phyloP scores from a whole-genome alignment of 2,329 filamentous ascomycete species.

The Sclerotinia glacialis region DNA sequence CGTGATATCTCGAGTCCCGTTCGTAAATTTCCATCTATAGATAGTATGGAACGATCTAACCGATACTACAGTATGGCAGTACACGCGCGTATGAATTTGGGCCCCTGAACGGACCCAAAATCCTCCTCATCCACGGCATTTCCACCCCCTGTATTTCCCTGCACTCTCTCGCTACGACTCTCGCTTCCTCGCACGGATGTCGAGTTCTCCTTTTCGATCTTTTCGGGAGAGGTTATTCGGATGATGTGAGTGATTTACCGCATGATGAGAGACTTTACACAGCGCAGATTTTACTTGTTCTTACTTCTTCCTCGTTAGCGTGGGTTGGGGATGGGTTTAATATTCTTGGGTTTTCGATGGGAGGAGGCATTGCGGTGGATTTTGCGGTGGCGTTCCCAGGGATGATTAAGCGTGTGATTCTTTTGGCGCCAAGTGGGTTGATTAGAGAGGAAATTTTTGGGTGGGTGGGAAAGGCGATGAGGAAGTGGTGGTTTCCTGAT shows the following conservation, averaged over 20 bases:
- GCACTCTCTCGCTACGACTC: constrained; percentile 60
- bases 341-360: constrained; percentile 76
- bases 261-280: constrained; percentile 65
- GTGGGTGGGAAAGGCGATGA: constrained; percentile 49
- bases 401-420: constrained; percentile 65
- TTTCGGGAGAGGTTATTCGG: constrained; percentile 75
- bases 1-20: constrained; percentile 63
- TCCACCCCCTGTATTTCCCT: constrained; percentile 73
- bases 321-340: constrained; percentile 61
- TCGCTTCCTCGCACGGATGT: constrained; percentile 61
- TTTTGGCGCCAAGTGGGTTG: constrained; percentile 77
- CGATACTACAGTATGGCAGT: constrained; percentile 53
- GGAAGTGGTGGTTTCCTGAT: constrained; percentile 54
- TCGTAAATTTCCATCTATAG: neutral
- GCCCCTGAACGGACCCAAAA: constrained; percentile 65
- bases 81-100: constrained; percentile 80
- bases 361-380: constrained; percentile 68
- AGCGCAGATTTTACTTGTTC: constrained; percentile 61
- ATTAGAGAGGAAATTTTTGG: constrained; percentile 58
- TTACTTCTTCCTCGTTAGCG: constrained; percentile 58
- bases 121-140: constrained; percentile 77
- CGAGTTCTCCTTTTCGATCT: constrained; percentile 79
- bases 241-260: constrained; percentile 51
- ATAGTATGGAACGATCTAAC: neutral
- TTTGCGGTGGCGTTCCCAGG: constrained; percentile 69